A percentile compares a stretch with the other conserved stretches of the same genome.
Conservation (phyloP, 2,329 filamentous ascomycete genomes). For the Juglanconis sp. region DNA sequence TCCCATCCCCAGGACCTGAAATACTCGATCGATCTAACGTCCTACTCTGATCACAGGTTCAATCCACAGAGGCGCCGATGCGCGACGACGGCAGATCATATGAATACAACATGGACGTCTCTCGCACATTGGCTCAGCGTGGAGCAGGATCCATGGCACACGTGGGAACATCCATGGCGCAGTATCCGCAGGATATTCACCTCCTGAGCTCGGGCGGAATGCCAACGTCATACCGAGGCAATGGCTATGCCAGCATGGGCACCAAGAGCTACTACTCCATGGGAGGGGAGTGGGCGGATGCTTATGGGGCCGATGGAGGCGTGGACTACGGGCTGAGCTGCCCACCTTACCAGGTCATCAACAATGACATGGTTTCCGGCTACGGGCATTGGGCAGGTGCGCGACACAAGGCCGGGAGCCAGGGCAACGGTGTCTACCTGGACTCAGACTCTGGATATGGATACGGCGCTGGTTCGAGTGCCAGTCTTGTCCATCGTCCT, state of each 20-base stretch:
- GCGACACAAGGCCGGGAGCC: conserved; percentile 13
- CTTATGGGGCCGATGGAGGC: conserved; percentile 35
- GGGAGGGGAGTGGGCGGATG: conserved; percentile 32
- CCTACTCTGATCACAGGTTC: conserved; percentile 28
- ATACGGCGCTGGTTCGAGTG: conserved; percentile 25
- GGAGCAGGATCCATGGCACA: conserved; percentile 23
- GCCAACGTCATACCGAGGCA: conserved; percentile 31
- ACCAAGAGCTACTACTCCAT: conserved; percentile 29
- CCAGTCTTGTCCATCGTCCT: conserved; percentile 34
- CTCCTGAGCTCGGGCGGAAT: conserved; percentile 30
- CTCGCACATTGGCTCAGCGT: conserved; percentile 31
- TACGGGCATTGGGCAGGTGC: conserved; percentile 16
- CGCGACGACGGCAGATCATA: conserved; percentile 30
- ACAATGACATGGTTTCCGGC: conserved; percentile 33
- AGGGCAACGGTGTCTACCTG: conserved; percentile 29
- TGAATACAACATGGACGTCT: conserved; percentile 35
- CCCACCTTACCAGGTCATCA: conserved; percentile 32
- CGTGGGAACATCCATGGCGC: conserved; percentile 25
- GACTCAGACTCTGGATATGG: conserved; percentile 33
- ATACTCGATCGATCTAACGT: conserved; percentile 4
- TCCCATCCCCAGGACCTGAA: no score
- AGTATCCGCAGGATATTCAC: conserved; percentile 33
- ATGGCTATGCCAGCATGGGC: conserved; percentile 9
- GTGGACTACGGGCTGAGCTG: conserved; percentile 36
- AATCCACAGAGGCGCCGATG: conserved; percentile 35